These are phyloP conservation scores for Opeltia flavorubescens DNA, from an alignment of 495 filamentous ascomycete genomes.

Conservation along the genomic window DNA sequence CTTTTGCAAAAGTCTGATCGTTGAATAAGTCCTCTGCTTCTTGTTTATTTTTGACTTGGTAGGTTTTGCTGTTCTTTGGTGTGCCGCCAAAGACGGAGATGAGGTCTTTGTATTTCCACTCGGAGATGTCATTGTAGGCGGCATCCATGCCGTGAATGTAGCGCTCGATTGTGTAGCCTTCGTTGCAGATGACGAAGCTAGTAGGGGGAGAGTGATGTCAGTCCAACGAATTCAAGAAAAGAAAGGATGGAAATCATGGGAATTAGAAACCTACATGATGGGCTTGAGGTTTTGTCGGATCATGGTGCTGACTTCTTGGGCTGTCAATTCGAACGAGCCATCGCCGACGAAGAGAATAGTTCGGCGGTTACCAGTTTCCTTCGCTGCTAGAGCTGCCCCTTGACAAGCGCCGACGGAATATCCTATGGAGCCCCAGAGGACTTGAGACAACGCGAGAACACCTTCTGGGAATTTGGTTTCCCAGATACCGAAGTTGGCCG, in stretches of 20 bases:
- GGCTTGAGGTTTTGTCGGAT: constrained; percentile 61
- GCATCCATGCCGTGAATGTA: constrained; percentile 50
- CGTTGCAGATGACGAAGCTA: constrained; percentile 47
- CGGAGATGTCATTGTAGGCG: constrained; percentile 63
- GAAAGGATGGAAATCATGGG: background rate
- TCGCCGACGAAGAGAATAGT: constrained; percentile 82
- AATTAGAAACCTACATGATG: constrained; percentile 47
- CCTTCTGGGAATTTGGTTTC: constrained; percentile 67
- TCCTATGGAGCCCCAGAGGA: constrained; percentile 81
- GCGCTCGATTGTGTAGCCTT: constrained; percentile 44
- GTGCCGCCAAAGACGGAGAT: constrained; percentile 53
- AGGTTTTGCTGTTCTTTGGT: constrained; percentile 42
- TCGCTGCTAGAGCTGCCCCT: constrained; percentile 57
- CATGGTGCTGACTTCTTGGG: constrained; percentile 79
- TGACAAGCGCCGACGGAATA: constrained; percentile 69
- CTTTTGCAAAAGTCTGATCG: constrained; percentile 46
- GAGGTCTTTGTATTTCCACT: constrained; percentile 59
- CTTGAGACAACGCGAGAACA: constrained; percentile 67
- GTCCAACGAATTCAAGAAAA: constrained; percentile 9
- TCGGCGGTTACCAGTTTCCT: constrained; percentile 44
- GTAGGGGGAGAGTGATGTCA: background rate
- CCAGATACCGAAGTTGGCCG: constrained; percentile 80
- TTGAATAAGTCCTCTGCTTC: constrained; percentile 55
- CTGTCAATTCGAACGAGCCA: constrained; percentile 72
- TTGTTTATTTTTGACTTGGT: constrained; percentile 55